A percentile compares a stretch with the other conserved stretches of the same genome.
Conservation (phyloP, 116 monocot genomes). For the Cymodocea nodosa region DNA sequence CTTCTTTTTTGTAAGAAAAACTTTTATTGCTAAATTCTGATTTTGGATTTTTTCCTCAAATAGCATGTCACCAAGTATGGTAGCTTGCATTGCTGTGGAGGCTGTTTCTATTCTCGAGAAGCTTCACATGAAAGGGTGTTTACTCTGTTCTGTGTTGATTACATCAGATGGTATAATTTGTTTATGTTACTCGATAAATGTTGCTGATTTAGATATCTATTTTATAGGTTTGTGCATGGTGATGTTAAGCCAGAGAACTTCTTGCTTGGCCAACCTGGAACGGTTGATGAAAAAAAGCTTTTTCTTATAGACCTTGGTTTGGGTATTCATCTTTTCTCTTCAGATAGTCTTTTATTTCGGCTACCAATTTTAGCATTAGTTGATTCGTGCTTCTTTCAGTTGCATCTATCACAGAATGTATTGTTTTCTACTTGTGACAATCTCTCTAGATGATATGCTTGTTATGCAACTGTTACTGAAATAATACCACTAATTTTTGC, state of each 20-base stretch:
- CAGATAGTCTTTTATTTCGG: neutral
- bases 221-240: constrained; percentile 69
- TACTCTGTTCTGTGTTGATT: neutral
- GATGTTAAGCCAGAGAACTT: constrained; percentile 94
- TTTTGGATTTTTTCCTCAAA: constrained; percentile 1
- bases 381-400: too few species aligned
- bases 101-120: constrained; percentile 52
- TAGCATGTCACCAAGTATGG: constrained; percentile 91
- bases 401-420: too few species aligned
- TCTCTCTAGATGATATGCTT: neutral
- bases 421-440: neutral
- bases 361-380: neutral
- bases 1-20: neutral
- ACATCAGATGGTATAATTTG: neutral
- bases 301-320: constrained; percentile 91
- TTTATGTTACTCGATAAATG: neutral
- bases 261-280: constrained; percentile 79
- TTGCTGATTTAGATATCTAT: neutral
- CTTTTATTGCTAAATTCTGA: neutral
- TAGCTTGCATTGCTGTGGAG: constrained; percentile 94
- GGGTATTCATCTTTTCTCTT: constrained; percentile 24
- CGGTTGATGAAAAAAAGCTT: constrained; percentile 82
- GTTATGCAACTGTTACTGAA: neutral
- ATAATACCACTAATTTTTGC: neutral
- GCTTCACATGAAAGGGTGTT: constrained; percentile 83